Evolutionary conservation across 345 rosid genomes (phyloP).

Genomic region (Murraya paniculata): DNA sequence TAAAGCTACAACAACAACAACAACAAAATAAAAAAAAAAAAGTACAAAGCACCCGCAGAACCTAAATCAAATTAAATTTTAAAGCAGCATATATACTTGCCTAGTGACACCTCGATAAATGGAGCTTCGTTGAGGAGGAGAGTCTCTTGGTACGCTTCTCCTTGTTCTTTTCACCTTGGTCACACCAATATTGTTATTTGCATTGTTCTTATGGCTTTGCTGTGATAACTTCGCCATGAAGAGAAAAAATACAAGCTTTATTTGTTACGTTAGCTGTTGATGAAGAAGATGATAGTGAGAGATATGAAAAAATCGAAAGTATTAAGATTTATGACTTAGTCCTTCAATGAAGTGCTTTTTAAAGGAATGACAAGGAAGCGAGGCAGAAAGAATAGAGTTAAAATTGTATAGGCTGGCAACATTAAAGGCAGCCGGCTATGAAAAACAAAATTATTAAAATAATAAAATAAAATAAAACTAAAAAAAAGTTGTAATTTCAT

Average conservation of each 20-base stretch:
- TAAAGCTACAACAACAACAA: neutral
- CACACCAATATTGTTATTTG: constrained; percentile 27
- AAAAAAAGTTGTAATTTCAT: neutral
- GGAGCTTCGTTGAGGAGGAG: constrained; percentile 92
- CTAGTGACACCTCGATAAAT: constrained; percentile 87
- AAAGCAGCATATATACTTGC: constrained; percentile 13
- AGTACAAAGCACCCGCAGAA: no score
- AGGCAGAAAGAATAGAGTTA: neutral
- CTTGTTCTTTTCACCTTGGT: constrained; percentile 67
- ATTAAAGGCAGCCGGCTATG: constrained; percentile 19
- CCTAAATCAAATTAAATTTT: neutral
- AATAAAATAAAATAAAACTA: neutral
- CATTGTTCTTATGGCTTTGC: constrained; percentile 29
- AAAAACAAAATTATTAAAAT: neutral
- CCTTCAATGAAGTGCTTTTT: constrained; percentile 27
- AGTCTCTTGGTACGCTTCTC: constrained; percentile 72
- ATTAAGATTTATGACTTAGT: constrained; percentile 16
- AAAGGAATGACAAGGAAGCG: constrained; percentile 21
- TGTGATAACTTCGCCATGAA: constrained; percentile 41
- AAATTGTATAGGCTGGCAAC: constrained; percentile 30
- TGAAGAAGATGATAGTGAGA: constrained; percentile 1
- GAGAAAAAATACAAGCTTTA: neutral
- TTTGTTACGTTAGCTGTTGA: neutral
- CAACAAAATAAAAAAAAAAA: no score
- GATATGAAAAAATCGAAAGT: neutral